Base-by-base conservation (phyloP, 768 basidiomycete genomes). In the Tricholoma saponaceum region DNA sequence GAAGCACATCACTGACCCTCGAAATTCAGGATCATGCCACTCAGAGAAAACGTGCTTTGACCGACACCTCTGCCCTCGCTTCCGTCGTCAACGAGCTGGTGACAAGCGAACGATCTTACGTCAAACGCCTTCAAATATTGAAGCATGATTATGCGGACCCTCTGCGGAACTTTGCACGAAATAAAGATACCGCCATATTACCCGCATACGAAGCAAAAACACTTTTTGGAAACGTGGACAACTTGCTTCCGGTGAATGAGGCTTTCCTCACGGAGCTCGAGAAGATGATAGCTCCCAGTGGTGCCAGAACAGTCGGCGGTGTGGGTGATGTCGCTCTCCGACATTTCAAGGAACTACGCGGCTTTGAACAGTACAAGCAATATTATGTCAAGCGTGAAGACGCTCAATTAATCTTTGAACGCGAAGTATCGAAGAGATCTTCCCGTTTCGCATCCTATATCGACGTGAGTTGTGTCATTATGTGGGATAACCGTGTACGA, bases 311-410 rank as follows among this genome's bases (percentile, higher is more conserved):
- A 20, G 79, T 86, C 43, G 82, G 81, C 23, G 84, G 85, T 8
- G 78, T 97, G 6, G 95, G 94, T 9, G 93, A 95, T 67, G 87
- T 96, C 50, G 86, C 87, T 20, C 73, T 96, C 58, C 82, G 82
- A 57, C 95, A 98, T 76, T 92, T 98, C 73, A 92, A 87, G 66
- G 86, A 89, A 16, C 71, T 87, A 37, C 78, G 80, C 54, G 92
- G 92, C 2, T 96, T 98, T 66, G 94, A 97, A 63, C 86, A 90
- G 61, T 98, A 97, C 71, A 89, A 84, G 64, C 87, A 89, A 63
- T 98, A 93, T 72, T 95, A 96, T 63, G 83, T 85, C 64, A 95
- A 95, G 68, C 86, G 94, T 52, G 95, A 96, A 73, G 93, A 96
- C 65, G 93, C 93, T 0, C 95, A 96, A 69, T 70, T 77, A 30